A percentile compares a stretch with the other conserved stretches of the same genome.
These are phyloP conservation scores for Ogataea methylovora DNA, from an alignment of 805 yeast species.

Conservation along the genomic window DNA sequence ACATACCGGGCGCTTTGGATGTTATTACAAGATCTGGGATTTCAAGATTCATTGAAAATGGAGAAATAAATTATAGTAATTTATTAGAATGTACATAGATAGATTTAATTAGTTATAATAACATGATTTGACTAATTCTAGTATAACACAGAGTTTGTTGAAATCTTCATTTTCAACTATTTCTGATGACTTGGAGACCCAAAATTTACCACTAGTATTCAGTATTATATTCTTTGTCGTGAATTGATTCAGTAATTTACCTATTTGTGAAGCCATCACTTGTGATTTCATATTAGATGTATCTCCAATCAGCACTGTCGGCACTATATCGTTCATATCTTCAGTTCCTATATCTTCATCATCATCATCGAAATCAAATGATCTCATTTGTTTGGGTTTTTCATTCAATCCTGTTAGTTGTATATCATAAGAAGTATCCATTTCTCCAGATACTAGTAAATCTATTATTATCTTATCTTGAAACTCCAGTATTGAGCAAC, in stretches of 20 bases:
- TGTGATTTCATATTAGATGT: conserved; percentile 38
- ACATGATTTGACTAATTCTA: conserved; percentile 20
- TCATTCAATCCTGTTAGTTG: conserved; percentile 19
- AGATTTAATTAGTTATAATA: too few species aligned
- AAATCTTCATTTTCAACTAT: conserved; percentile 29
- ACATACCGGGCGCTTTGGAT: too few species aligned
- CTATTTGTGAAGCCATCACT: conserved; percentile 41
- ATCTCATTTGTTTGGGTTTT: conserved; percentile 9
- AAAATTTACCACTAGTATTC: conserved; percentile 40
- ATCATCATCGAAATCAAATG: conserved; percentile 1
- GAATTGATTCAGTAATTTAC: conserved; percentile 28
- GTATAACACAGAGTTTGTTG: conserved; percentile 29
- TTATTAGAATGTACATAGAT: too few species aligned
- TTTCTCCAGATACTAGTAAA: conserved; percentile 34
- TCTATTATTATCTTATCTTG: conserved; percentile 34
- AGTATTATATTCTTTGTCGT: conserved; percentile 34
- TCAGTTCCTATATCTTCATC: conserved; percentile 13
- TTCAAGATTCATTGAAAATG: too few species aligned
- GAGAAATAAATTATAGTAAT: too few species aligned
- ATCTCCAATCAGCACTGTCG: conserved; percentile 35
- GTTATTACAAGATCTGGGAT: too few species aligned
- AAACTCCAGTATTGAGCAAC: conserved; percentile 22
- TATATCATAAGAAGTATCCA: conserved; percentile 41
- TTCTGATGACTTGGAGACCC: conserved; percentile 9
- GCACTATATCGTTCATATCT: conserved; percentile 20